Percentiles rank a stretch among this genome's conserved stretches.
Conservation (phyloP, 1,284 basidiomycete genomes). For the Cutaneotrichosporon sp. region DNA sequence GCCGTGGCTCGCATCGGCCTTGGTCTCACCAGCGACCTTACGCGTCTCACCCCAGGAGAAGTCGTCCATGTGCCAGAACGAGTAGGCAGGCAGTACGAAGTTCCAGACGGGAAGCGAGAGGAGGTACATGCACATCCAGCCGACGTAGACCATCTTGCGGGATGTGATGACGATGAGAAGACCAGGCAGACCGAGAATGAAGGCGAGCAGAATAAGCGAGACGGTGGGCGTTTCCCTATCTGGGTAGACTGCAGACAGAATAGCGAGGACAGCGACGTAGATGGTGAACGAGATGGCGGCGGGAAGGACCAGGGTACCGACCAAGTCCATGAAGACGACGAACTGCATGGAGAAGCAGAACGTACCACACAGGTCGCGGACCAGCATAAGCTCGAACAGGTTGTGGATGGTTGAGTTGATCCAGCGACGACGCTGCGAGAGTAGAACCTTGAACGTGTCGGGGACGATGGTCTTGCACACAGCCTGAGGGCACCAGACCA, state of each 20-base stretch:
- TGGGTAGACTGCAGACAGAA: constrained; percentile 66
- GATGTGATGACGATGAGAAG: constrained; percentile 90
- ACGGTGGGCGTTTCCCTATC: constrained; percentile 65
- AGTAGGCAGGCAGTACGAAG: constrained; percentile 85
- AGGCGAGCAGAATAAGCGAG: constrained; percentile 86
- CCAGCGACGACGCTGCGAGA: constrained; percentile 97
- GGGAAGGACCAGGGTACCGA: constrained; percentile 93
- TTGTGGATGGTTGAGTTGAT: constrained; percentile 99
- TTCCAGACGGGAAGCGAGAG: constrained; percentile 94
- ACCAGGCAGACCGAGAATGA: constrained; percentile 93
- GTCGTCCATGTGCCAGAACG: constrained; percentile 99
- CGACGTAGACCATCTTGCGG: constrained; percentile 85
- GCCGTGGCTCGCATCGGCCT: constrained; percentile 62
- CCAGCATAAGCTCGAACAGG: constrained; percentile 84
- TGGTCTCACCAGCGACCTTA: constrained; percentile 66
- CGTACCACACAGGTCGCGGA: constrained; percentile 89
- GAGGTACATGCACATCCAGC: constrained; percentile 96
- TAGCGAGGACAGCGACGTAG: constrained; percentile 80
- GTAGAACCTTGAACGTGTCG: constrained; percentile 85
- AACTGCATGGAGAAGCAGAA: constrained; percentile 99
- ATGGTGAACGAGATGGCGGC: constrained; percentile 94
- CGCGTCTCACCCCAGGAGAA: constrained; percentile 99
- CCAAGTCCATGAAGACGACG: constrained; percentile 94
- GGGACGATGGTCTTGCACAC: constrained; percentile 98
- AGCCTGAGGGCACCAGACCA: constrained; percentile 97